Evolutionary conservation across 345 rosid genomes (phyloP), one percentile per base, ranked within the genome.

Genomic region (Capsella bursapastoris): DNA sequence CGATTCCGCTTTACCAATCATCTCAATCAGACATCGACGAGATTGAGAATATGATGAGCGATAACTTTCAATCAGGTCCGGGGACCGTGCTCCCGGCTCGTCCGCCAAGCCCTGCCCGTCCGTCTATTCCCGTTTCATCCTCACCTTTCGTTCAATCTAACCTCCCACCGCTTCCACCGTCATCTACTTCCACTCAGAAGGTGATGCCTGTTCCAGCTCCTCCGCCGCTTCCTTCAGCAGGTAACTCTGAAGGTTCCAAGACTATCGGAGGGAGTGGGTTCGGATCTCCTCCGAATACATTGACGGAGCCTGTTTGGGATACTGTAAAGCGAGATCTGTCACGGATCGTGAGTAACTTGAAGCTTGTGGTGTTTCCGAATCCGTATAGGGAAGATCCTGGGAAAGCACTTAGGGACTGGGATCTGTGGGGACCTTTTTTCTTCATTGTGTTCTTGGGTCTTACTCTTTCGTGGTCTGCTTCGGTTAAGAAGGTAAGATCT

Each of bases 11-110:
- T 29, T 87, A 89, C 53, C 57, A 91, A 0, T 86, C 99, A 7
- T 95, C 98, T 73, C 99, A 95, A 55, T 95, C 98, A 35, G 99
- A 92, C 85, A 95, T 90, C 81, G 99, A 95, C 85, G 99, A 95
- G 91, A 95, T 95, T 84, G 98, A 95, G 83, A 88, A 86, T 83
- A 92, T 95, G 72, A 92, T 95, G 83, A 79, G 81, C 85, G 87
- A 80, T 70, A 80, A 84, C 79, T 88, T 93, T 68, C 96, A 85
- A 50, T 82, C 94, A 5, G 83, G 77, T 25, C 83, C 89, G n/a
- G 83, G 97, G 63, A 82, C 93, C 3, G 98, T 92, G 70, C 91
- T 81, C 32, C 96, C 97, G 0, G 99, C 97, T 59, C 90, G 92
- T 1, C 93, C 91, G 0, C 88, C 90, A 5, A 89, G 98, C 28